A percentile compares a stretch with the other conserved stretches of the same genome.
Evolutionary conservation across 2,329 filamentous ascomycete species (phyloP).

Genomic region (Phyllosticta citriasiana): DNA sequence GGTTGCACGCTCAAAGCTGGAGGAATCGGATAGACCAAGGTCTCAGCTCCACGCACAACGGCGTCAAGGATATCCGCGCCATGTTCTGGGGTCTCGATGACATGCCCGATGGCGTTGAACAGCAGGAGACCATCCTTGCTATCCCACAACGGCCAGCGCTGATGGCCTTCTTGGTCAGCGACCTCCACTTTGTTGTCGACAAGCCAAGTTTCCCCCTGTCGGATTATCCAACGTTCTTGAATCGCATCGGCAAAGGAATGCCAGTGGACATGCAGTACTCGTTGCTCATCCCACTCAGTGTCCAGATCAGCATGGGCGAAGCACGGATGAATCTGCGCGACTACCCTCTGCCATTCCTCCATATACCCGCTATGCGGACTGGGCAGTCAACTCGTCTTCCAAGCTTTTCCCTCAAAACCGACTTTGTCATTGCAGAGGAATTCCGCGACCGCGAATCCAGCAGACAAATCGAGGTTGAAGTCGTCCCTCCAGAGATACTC

Average conservation of each 20-base stretch:
- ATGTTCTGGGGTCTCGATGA: slow-evolving; percentile 77
- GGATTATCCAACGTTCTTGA: slow-evolving; percentile 73
- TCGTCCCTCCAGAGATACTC: slow-evolving; percentile 61
- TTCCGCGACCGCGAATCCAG: slow-evolving; percentile 72
- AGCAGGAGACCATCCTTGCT: slow-evolving; percentile 74
- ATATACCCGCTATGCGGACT: slow-evolving; percentile 73
- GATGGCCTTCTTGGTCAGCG: slow-evolving; percentile 69
- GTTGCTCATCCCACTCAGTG: slow-evolving; percentile 78
- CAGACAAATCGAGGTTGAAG: slow-evolving; percentile 68
- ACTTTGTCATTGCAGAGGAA: slow-evolving; percentile 95
- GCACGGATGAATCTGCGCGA: slow-evolving; percentile 78
- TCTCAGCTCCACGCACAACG: slow-evolving; percentile 56
- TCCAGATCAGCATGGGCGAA: slow-evolving; percentile 85
- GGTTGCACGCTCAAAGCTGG: slow-evolving; percentile 84
- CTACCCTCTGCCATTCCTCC: slow-evolving; percentile 84
- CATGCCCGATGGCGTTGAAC: slow-evolving; percentile 67
- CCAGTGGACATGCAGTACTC: slow-evolving; percentile 84
- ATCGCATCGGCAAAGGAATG: slow-evolving; percentile 93
- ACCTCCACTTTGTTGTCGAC: slow-evolving; percentile 76
- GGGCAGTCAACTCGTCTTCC: slow-evolving; percentile 70
- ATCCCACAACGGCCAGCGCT: slow-evolving; percentile 78
- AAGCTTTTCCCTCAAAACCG: slow-evolving; percentile 74
- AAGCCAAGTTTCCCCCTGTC: slow-evolving; percentile 84
- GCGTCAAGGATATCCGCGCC: slow-evolving; percentile 68
- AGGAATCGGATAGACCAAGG: slow-evolving; percentile 78